A percentile compares a stretch with the other conserved stretches of the same genome.
Evolutionary conservation across 371 early-diverging fungal species (phyloP).

Genomic region (Catenaria anguillulae): DNA sequence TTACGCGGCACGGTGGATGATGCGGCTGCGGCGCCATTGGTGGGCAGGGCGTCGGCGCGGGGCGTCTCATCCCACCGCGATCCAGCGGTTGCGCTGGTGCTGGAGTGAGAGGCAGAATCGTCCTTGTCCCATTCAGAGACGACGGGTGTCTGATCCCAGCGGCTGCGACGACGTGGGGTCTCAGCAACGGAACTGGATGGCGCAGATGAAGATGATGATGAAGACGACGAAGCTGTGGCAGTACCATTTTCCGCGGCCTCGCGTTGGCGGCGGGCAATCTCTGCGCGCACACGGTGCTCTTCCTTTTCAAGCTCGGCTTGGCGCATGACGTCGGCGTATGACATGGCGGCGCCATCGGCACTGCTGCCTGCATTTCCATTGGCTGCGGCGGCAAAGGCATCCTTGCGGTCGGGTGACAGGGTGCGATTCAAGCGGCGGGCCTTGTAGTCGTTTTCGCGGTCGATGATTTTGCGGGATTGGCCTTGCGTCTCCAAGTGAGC

Average conservation of each 20-base stretch:
- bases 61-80: conserved; percentile 43
- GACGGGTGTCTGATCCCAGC: conserved; percentile 76
- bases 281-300: conserved; percentile 43
- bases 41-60: conserved; percentile 23
- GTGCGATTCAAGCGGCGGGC: conserved; percentile 57
- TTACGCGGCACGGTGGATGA: conserved; percentile 17
- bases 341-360: conserved; percentile 30
- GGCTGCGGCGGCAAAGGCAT: conserved; percentile 53
- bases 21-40: too few species aligned
- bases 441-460: conserved; percentile 77
- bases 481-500: not conserved
- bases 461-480: conserved; percentile 42
- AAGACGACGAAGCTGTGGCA: conserved; percentile 24
- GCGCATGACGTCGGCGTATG: conserved; percentile 74
- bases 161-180: conserved; percentile 32
- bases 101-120: conserved; percentile 18
- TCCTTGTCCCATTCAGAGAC: conserved; percentile 39
- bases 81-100: conserved; percentile 3
- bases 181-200: conserved; percentile 21
- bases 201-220: conserved; percentile 9
- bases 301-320: conserved; percentile 75
- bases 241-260: conserved; percentile 45
- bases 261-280: conserved; percentile 42
- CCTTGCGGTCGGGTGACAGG: conserved; percentile 72
- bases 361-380: conserved; percentile 3